Evolutionary conservation across 139 green algal species (phyloP), one percentile per base, ranked within the genome.

Genomic region (Chlorella vulgaris): DNA sequence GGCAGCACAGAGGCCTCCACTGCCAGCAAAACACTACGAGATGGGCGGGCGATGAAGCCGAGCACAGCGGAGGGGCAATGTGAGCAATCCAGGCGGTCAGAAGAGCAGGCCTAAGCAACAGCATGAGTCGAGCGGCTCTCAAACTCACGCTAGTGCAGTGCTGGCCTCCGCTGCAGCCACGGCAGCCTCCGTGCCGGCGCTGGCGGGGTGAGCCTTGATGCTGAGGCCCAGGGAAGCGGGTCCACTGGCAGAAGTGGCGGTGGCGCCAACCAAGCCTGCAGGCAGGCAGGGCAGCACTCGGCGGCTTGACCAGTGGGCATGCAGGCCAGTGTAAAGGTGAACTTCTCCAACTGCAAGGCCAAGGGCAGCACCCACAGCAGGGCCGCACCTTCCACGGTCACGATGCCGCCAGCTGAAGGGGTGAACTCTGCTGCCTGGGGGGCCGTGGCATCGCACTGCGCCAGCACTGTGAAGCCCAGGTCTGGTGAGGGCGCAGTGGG

Each of bases 1-100:
- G 89, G 88, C 60, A 74, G 40, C 8, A 66, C 83, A 66, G 82
- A 90, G 4, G 89, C 81, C 53, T 87, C 76, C 22, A 93, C 83
- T 21, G 65, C 24, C 31, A 93, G n/a, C 31, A 60, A 74, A 50
- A 89, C 58, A 18, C 62, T 74, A n/a, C n/a, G n/a, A n/a, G n/a
- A n/a, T n/a, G n/a, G n/a, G 55, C 22, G 13, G 31, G 33, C 47
- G 50, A 31, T 39, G 6, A 31, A 42, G n/a, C 19, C 62, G 28
- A 68, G 28, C 19, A 15, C 5, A 65, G 55, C 15, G 22, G n/a
- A 21, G 55, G 18, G n/a, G 22, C 55, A 65, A n/a, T 21, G 47
- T 15, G 47, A 15, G 47, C 15, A 10, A 58, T 10, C 47, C 10
- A 29, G 63, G 63, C 33, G 29, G 22, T 42, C 22, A 70, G 63